Conservation (phyloP, 371 early-diverging fungal species). For the Saksenaea oblongispora region DNA sequence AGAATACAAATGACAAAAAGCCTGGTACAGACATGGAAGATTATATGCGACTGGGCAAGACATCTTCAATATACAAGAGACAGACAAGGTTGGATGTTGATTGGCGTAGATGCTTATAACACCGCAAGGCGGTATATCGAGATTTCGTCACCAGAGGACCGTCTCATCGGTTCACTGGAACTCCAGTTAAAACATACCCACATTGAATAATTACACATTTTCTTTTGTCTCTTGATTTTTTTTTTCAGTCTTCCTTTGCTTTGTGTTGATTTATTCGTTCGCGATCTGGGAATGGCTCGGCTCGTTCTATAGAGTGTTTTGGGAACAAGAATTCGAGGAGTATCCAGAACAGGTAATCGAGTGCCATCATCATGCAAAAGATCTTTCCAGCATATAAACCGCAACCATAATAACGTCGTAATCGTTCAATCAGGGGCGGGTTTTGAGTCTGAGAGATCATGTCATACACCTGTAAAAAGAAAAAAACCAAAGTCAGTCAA, state of each 20-base stretch:
- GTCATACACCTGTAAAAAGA: slow-evolving; percentile 62
- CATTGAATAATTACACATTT: slow-evolving; percentile 5
- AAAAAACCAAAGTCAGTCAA: not conserved
- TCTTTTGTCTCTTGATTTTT: not conserved
- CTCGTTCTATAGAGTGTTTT: slow-evolving; percentile 67
- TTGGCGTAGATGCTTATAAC: slow-evolving; percentile 23
- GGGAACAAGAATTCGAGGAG: slow-evolving; percentile 89
- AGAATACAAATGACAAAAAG: slow-evolving; percentile 33
- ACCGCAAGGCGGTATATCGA: slow-evolving; percentile 11
- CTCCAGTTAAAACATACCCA: slow-evolving; percentile 8
- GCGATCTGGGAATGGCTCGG: slow-evolving; percentile 66
- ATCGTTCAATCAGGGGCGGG: slow-evolving; percentile 82
- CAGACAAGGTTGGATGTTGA: slow-evolving; percentile 21
- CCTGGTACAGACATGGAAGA: slow-evolving; percentile 27
- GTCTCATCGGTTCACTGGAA: not conserved
- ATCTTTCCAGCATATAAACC: slow-evolving; percentile 94
- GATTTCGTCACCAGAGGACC: slow-evolving; percentile 1
- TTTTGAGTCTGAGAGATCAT: slow-evolving; percentile 62
- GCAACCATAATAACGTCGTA: slow-evolving; percentile 85
- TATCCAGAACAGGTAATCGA: slow-evolving; percentile 81
- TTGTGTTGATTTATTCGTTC: slow-evolving; percentile 18
- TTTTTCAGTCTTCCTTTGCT: not conserved
- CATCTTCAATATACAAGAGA: slow-evolving; percentile 14
- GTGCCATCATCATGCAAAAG: slow-evolving; percentile 85
- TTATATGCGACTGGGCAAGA: slow-evolving; percentile 38